These are phyloP conservation scores for Rosellinia necatrix DNA, from an alignment of 2,329 filamentous ascomycete genomes.

Conservation along the genomic window DNA sequence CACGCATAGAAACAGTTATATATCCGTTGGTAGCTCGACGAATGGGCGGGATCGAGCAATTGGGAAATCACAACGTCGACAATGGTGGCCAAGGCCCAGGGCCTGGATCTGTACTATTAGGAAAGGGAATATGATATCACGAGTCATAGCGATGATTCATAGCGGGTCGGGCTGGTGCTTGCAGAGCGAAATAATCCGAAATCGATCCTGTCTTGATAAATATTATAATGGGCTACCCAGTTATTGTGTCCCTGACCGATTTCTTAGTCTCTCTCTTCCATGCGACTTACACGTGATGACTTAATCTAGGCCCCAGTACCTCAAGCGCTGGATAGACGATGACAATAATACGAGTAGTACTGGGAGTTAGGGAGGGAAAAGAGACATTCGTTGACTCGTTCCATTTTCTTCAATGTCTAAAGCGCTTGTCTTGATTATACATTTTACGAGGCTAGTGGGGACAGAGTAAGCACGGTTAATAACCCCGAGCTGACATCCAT, in stretches of 20 bases:
- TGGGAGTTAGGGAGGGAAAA: background rate
- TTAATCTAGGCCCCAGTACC: too few relatives aligned
- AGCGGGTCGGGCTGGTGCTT: too few relatives aligned
- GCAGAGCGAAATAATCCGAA: too few relatives aligned
- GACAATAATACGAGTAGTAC: too few relatives aligned
- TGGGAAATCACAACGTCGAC: background rate
- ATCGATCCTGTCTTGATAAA: too few relatives aligned
- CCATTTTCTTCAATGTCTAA: slow-evolving; percentile 23
- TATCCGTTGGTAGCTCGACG: background rate
- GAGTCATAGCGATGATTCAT: background rate
- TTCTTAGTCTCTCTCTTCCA: too few relatives aligned
- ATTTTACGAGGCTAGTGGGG: slow-evolving; percentile 28
- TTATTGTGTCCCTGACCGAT: too few relatives aligned
- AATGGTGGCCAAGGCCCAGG: background rate
- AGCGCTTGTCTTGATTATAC: slow-evolving; percentile 31
- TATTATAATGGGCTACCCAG: too few relatives aligned
- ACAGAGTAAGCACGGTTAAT: background rate
- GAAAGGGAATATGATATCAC: slow-evolving; percentile 1
- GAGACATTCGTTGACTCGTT: slow-evolving; percentile 7
- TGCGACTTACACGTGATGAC: too few relatives aligned
- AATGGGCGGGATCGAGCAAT: background rate
- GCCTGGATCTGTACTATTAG: slow-evolving; percentile 10
- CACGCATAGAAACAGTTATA: too few relatives aligned
- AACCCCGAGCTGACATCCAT: background rate
- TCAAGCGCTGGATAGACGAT: too few relatives aligned